These are phyloP conservation scores for Spongospora subterranea DNA, from an alignment of 208 protist species.

Conservation along the genomic window DNA sequence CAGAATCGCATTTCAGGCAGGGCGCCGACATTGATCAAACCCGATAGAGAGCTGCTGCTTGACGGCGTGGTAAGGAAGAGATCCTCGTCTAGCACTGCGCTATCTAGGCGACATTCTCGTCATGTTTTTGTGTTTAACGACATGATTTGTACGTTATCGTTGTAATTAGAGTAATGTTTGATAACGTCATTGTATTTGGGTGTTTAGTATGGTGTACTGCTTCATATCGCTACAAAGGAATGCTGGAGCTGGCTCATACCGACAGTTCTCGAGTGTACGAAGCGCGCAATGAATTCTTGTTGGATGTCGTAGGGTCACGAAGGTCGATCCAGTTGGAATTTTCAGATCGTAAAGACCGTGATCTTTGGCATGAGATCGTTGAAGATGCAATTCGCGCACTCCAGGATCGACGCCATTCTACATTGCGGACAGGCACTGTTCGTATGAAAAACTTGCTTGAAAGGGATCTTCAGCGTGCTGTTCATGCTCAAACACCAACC, in stretches of 20 bases:
- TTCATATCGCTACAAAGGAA: slow-evolving; percentile 25
- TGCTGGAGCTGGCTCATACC: slow-evolving; percentile 40
- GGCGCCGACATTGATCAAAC: slow-evolving; percentile 4
- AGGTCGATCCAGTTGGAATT: slow-evolving; percentile 47
- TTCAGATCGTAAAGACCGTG: not conserved
- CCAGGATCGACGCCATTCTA: slow-evolving; percentile 18
- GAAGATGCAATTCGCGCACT: slow-evolving; percentile 28
- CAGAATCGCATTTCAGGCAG: not conserved
- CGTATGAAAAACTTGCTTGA: slow-evolving; percentile 49
- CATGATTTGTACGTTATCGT: slow-evolving; percentile 25
- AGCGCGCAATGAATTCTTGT: slow-evolving; percentile 40
- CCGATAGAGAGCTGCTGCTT: slow-evolving; percentile 16
- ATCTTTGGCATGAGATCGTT: not conserved
- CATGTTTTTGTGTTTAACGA: slow-evolving; percentile 52
- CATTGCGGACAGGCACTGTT: slow-evolving; percentile 28
- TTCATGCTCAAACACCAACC: not conserved
- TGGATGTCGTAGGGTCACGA: slow-evolving; percentile 24
- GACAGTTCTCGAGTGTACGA: slow-evolving; percentile 43
- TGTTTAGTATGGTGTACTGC: slow-evolving; percentile 13
- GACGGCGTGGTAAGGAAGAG: slow-evolving; percentile 14
- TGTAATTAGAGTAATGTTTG: not conserved
- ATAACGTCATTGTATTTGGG: not conserved
- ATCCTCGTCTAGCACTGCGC: slow-evolving; percentile 20
- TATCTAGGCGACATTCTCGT: slow-evolving; percentile 16
- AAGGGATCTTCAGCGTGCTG: not conserved